phyloP scores from a whole-genome alignment of 176 grass and related monocot genomes.

The Secale cereale region DNA sequence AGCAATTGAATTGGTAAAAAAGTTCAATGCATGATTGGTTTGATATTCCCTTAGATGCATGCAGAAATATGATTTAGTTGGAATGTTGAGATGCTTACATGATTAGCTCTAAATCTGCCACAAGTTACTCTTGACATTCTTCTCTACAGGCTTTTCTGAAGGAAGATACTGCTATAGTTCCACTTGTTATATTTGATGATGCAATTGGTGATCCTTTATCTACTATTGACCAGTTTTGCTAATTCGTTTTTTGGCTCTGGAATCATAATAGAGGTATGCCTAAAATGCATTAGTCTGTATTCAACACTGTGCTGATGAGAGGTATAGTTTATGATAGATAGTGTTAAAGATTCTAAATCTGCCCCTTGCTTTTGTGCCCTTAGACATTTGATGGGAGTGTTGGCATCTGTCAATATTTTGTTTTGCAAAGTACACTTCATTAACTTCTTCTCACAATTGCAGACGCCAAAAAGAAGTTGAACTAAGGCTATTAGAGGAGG shows the following conservation, averaged over 20 bases:
- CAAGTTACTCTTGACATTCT: constrained; percentile 99
- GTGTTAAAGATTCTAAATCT: constrained; percentile 31
- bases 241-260: constrained; percentile 97
- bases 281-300: constrained; percentile 82
- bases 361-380: constrained; percentile 38
- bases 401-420: neutral
- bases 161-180: constrained; percentile 96
- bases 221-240: constrained; percentile 99
- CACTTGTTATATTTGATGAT: constrained; percentile 99
- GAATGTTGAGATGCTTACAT: constrained; percentile 57
- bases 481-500: constrained; percentile 88
- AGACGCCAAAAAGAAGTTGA: constrained; percentile 98
- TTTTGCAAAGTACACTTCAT: constrained; percentile 17
- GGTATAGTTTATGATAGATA: constrained; percentile 47
- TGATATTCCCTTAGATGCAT: constrained; percentile 3
- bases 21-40: neutral
- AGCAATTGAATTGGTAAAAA: neutral
- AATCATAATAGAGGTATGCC: constrained; percentile 99
- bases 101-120: constrained; percentile 82
- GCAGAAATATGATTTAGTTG: constrained; percentile 38
- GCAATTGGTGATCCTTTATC: constrained; percentile 99
- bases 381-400: constrained; percentile 24
- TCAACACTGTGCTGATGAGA: constrained; percentile 51
- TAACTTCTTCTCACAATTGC: constrained; percentile 46
- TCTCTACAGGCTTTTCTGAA: constrained; percentile 96